Evolutionary conservation across 768 basidiomycete species (phyloP), one percentile per base, ranked within the genome.

Genomic region (Lactarius akahatsu): DNA sequence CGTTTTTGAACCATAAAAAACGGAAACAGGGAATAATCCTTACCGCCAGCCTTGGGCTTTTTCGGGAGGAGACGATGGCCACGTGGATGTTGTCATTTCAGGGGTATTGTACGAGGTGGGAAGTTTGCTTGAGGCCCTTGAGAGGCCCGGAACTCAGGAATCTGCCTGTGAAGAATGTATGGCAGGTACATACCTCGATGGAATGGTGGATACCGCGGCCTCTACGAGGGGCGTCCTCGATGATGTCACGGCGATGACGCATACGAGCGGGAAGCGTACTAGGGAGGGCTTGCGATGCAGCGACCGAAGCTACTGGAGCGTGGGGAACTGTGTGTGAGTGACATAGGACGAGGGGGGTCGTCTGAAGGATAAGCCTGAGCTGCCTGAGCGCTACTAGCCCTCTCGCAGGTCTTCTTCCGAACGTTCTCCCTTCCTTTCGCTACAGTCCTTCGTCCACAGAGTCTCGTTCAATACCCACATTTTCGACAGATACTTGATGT

Each of bases 181-280:
- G 62, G 56, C 34, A 23, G 36, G 6, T 41, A 75, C 75, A 67
- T 59, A 77, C 76, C 52, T 73, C 64, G 52, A 67, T 68, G 61
- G 71, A 68, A 57, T 76, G 73, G 56, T 76, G 73, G 54, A 77
- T 78, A 30, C 71, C 74, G 64, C 77, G 78, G 15, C 78, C 81
- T 45, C 71, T 72, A 38, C 83, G 78, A 0, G 83, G 85, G 38
- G 77, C 63, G n/a, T 77, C 77, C 59, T 82, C 83, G 26, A 80
- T 68, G 71, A 79, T 81, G 57, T 76, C 80, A 0, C 80, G 78
- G 64, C 82, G 76, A 6, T 80, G 82, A 32, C 83, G 73, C 36
- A 82, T 77, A 8, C 81, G 75, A 30, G 75, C 64, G 0, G 77
- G 71, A 59, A 76, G 74, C 0, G 83, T 79, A 62, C 72, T 80